These are phyloP conservation scores for Musa acuminata DNA, from an alignment of 176 grass and related monocot genomes.

Conservation along the genomic window DNA sequence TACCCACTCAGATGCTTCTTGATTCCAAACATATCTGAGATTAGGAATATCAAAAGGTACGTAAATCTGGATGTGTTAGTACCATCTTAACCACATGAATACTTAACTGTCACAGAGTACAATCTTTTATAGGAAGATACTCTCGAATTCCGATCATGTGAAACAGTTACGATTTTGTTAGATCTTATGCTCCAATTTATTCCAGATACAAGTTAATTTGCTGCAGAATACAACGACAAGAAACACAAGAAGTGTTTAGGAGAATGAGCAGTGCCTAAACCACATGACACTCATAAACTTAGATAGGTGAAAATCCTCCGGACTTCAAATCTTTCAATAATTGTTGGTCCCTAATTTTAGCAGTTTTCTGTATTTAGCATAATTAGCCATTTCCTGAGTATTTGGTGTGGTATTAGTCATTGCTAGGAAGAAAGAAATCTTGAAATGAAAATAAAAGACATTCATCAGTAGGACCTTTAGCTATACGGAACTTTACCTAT, in stretches of 20 bases:
- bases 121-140: conserved; percentile 8
- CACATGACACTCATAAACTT: not conserved
- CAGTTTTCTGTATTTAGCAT: not conserved
- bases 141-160: conserved; percentile 99
- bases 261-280: not conserved
- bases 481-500: no score
- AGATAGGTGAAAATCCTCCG: conserved; percentile 1
- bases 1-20: conserved; percentile 88
- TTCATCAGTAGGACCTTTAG: no score
- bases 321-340: not conserved
- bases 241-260: conserved; percentile 11
- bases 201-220: conserved; percentile 94
- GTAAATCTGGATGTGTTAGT: not conserved
- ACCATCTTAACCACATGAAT: not conserved
- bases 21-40: conserved; percentile 91
- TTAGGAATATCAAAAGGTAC: not conserved
- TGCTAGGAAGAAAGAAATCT: no score
- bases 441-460: no score
- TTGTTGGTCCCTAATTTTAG: not conserved
- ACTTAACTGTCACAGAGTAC: conserved; percentile 7
- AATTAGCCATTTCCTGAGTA: no score
- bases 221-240: conserved; percentile 28
- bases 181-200: conserved; percentile 83
- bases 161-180: conserved; percentile 96
- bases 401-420: no score